These are phyloP conservation scores for Dactylellina leptospora DNA, from an alignment of 2,329 filamentous ascomycete genomes.

Conservation along the genomic window DNA sequence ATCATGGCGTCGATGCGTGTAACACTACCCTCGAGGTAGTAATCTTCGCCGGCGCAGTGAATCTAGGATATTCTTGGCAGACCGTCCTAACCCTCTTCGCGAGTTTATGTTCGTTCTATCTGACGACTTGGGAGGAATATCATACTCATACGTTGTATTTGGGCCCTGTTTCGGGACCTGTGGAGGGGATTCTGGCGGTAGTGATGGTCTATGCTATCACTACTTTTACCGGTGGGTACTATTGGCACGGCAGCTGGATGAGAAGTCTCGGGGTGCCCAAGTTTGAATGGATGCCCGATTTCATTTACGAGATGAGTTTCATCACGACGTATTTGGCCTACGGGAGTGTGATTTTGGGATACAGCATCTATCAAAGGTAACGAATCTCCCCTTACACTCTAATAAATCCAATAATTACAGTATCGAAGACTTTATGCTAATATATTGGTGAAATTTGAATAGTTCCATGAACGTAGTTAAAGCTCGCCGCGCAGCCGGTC, in stretches of 20 bases:
- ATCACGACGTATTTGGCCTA: conserved; percentile 93
- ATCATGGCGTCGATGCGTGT: conserved; percentile 95
- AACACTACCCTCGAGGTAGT: conserved; percentile 95
- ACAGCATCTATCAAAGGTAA: conserved; percentile 79
- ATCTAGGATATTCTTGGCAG: conserved; percentile 66
- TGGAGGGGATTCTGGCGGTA: conserved; percentile 90
- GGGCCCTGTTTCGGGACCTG: conserved; percentile 89
- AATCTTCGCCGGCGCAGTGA: conserved; percentile 90
- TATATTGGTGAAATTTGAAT: conserved; percentile 24
- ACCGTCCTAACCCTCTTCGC: conserved; percentile 56
- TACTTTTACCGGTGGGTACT: conserved; percentile 83
- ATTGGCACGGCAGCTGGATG: conserved; percentile 89
- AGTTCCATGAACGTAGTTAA: conserved; percentile 84
- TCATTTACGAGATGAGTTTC: conserved; percentile 81
- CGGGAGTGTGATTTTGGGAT: conserved; percentile 79
- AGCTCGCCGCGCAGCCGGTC: conserved; percentile 76
- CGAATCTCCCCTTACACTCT: conserved; percentile 22
- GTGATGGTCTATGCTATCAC: conserved; percentile 83
- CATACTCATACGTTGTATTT: conserved; percentile 95
- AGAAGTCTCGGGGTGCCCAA: conserved; percentile 63
- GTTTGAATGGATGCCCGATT: conserved; percentile 71
- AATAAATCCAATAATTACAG: neutral
- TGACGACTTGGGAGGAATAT: conserved; percentile 99
- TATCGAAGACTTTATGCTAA: neutral
- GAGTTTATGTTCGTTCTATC: conserved; percentile 89